phyloP scores from a whole-genome alignment of 176 grass and related monocot species.

The Avena eriantha region DNA sequence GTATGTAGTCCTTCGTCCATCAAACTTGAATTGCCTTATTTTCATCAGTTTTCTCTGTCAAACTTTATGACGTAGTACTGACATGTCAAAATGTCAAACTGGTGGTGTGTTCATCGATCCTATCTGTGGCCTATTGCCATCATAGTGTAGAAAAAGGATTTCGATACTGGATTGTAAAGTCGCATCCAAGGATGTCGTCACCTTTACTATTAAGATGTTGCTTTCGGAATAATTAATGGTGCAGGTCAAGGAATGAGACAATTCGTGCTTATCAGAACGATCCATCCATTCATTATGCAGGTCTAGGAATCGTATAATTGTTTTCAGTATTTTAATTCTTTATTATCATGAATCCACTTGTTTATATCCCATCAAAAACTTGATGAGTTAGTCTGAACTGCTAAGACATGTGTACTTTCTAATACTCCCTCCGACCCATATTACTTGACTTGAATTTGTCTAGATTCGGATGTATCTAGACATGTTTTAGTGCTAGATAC shows the following conservation, averaged over 20 bases:
- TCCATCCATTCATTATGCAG: background rate
- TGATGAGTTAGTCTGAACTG: background rate
- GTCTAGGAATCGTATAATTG: background rate
- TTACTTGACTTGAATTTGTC: too few relatives aligned
- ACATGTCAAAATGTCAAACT: constrained; percentile 5
- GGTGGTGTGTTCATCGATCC: constrained; percentile 13
- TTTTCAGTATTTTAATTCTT: background rate
- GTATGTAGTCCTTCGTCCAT: constrained; percentile 31
- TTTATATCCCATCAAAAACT: background rate
- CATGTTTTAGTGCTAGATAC: too few relatives aligned
- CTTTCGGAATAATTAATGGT: constrained; percentile 27
- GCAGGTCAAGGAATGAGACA: background rate
- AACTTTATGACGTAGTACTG: background rate
- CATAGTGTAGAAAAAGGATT: constrained; percentile 7
- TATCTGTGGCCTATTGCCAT: background rate
- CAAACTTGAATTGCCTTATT: too few relatives aligned
- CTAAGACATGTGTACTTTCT: background rate
- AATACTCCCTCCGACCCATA: too few relatives aligned
- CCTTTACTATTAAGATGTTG: constrained; percentile 25
- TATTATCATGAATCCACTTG: background rate
- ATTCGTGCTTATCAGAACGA: background rate
- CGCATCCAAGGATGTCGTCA: background rate
- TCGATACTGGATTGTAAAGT: background rate
- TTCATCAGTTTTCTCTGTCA: background rate
- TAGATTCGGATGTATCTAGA: too few relatives aligned